A percentile compares a stretch with the other conserved stretches of the same genome.
These are phyloP conservation scores for Gleditsia sinensis DNA, from an alignment of 306 rosid genomes.

Conservation along the genomic window DNA sequence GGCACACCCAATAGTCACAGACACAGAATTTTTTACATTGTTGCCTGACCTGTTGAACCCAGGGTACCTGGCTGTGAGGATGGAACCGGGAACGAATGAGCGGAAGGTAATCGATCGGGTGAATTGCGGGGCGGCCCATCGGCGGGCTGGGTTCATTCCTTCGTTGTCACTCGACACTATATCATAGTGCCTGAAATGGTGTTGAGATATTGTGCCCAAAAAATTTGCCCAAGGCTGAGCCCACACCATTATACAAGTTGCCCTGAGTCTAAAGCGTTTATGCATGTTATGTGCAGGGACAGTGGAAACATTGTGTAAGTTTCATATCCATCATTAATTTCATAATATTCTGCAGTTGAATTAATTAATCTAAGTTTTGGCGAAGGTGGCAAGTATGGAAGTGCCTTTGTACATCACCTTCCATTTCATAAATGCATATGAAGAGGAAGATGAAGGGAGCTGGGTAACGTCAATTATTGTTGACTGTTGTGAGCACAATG, in stretches of 20 bases:
- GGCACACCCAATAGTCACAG: constrained; percentile 90
- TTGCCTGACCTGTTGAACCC: constrained; percentile 78
- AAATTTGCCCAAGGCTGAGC: constrained; percentile 86
- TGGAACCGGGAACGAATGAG: constrained; percentile 74
- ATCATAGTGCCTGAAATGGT: constrained; percentile 84
- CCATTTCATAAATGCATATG: constrained; percentile 92
- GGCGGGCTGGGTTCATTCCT: constrained; percentile 91
- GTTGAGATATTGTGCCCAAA: constrained; percentile 70
- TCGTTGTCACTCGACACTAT: constrained; percentile 73
- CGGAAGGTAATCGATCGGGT: constrained; percentile 74
- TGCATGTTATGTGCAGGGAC: constrained; percentile 82
- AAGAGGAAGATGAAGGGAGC: constrained; percentile 76
- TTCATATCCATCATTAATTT: too few species aligned
- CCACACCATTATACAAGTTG: constrained; percentile 85
- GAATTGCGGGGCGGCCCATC: constrained; percentile 67
- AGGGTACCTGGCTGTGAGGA: constrained; percentile 71
- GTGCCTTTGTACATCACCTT: constrained; percentile 79
- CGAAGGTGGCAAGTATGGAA: constrained; percentile 81
- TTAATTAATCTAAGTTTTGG: background rate
- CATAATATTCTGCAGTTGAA: too few species aligned
- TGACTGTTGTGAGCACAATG: constrained; percentile 85
- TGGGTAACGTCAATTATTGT: constrained; percentile 65
- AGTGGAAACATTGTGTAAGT: constrained; percentile 79
- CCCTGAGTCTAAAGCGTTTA: constrained; percentile 67
- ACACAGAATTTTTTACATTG: constrained; percentile 65